Percentiles rank a stretch among this genome's conserved stretches.
phyloP scores from a whole-genome alignment of 257 asterid species.

The Fraxinus pennsylvanica region DNA sequence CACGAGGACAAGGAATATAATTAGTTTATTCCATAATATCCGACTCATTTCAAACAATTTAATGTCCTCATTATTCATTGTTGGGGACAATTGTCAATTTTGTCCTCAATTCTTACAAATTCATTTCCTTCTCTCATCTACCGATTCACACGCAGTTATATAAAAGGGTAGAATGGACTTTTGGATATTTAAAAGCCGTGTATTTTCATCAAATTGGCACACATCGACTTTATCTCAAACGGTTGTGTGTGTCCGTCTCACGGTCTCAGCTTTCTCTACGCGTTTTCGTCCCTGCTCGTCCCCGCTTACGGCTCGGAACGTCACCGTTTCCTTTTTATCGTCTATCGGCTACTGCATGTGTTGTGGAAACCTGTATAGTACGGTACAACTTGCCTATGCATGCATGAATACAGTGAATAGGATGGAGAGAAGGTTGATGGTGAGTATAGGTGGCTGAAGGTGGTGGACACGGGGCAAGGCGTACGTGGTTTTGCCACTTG shows the following conservation, averaged over 20 bases:
- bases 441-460: background rate
- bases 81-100: no score
- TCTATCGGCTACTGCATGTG: slow-evolving; percentile 26
- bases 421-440: background rate
- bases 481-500: slow-evolving; percentile 21
- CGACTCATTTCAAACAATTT: no score
- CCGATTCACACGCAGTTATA: no score
- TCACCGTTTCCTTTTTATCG: slow-evolving; percentile 37
- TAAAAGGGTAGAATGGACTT: no score
- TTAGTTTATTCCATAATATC: no score
- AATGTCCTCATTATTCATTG: no score
- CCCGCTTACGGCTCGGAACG: slow-evolving; percentile 37
- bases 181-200: no score
- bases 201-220: no score
- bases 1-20: no score
- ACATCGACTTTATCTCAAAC: no score
- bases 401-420: background rate
- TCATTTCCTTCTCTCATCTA: no score
- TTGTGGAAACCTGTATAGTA: background rate
- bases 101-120: no score
- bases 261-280: slow-evolving; percentile 42
- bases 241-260: slow-evolving; percentile 31
- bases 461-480: background rate
- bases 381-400: slow-evolving; percentile 1
- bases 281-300: slow-evolving; percentile 41